phyloP scores from a whole-genome alignment of 1,284 basidiomycete species.

The Anthracocystis panici-leucophaei region DNA sequence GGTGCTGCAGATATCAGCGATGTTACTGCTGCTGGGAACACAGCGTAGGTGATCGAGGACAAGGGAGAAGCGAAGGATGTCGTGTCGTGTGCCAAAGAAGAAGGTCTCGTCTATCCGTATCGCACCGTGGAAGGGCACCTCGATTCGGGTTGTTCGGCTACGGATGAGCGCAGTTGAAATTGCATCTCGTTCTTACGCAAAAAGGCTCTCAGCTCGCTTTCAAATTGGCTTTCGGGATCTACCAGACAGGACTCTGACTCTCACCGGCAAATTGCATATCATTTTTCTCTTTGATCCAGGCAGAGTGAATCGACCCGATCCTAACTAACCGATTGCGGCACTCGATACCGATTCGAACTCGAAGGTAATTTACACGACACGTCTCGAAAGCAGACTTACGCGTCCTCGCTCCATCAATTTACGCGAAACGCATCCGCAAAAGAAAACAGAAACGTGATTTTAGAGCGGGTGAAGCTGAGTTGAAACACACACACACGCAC shows the following conservation, averaged over 20 bases:
- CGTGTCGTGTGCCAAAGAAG: not conserved
- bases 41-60: not conserved
- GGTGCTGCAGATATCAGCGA: not conserved
- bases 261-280: not conserved
- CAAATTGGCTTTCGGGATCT: too few relatives aligned
- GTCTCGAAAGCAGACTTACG: constrained; percentile 7
- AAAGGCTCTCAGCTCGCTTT: too few relatives aligned
- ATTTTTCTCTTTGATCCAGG: not conserved
- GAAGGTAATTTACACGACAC: constrained; percentile 38
- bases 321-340: not conserved
- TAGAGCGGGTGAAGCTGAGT: constrained; percentile 14
- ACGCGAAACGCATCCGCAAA: constrained; percentile 20
- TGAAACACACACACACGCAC: not conserved
- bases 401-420: constrained; percentile 15
- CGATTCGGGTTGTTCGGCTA: too few relatives aligned
- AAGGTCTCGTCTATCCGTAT: not conserved
- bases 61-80: not conserved
- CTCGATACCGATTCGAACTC: not conserved
- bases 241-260: too few relatives aligned
- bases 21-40: constrained; percentile 2
- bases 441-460: constrained; percentile 8
- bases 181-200: too few relatives aligned
- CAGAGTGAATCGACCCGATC: not conserved
- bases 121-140: not conserved
- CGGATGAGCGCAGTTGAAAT: too few relatives aligned